phyloP scores from a whole-genome alignment of 345 rosid species.

The Lumnitzera racemosa region DNA sequence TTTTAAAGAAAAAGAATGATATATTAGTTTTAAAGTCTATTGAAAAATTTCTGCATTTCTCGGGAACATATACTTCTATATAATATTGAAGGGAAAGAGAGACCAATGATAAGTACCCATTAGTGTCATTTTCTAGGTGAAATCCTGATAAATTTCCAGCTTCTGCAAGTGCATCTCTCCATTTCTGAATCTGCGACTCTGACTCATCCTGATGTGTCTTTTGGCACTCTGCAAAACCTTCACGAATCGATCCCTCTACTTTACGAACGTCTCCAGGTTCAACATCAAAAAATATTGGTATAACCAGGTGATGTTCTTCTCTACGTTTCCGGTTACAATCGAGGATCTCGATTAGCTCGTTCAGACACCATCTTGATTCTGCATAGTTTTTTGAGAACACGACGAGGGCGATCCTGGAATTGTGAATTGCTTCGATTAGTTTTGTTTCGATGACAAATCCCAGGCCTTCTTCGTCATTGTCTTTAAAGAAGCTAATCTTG shows the following conservation, averaged over 20 bases:
- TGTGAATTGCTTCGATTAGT: constrained; percentile 1
- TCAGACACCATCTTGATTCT: constrained; percentile 3
- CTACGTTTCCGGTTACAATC: neutral
- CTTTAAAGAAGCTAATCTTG: too few species aligned
- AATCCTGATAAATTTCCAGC: constrained; percentile 4
- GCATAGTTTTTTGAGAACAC: constrained; percentile 4
- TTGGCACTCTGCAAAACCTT: neutral
- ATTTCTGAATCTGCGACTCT: neutral
- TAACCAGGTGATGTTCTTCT: constrained; percentile 3
- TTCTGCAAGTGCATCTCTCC: constrained; percentile 2
- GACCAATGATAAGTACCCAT: neutral
- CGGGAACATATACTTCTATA: too few species aligned
- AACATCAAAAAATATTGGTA: constrained; percentile 6
- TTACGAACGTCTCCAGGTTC: neutral
- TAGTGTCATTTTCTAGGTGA: neutral
- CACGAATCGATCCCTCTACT: neutral
- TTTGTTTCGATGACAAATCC: too few species aligned
- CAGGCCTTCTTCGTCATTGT: too few species aligned
- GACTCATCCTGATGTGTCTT: neutral
- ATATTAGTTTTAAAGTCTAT: too few species aligned
- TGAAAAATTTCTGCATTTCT: too few species aligned
- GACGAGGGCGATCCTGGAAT: constrained; percentile 3
- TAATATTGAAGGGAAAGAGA: too few species aligned
- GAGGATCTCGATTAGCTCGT: constrained; percentile 4
- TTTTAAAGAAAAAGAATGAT: too few species aligned